These are phyloP conservation scores for Nidularia pulvinata DNA, from an alignment of 768 basidiomycete species.

Conservation along the genomic window DNA sequence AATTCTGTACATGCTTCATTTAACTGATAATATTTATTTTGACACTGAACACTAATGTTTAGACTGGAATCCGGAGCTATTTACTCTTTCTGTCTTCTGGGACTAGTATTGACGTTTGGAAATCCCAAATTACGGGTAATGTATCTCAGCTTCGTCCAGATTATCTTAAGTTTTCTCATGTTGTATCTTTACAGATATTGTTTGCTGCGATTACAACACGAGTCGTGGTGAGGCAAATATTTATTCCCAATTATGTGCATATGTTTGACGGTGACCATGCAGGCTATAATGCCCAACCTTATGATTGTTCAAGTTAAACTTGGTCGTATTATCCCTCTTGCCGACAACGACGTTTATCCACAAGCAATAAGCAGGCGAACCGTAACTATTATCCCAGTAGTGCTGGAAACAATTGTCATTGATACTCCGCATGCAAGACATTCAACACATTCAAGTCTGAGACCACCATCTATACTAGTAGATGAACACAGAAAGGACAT, in stretches of 20 bases:
- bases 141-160: no score
- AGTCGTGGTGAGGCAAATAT: not conserved
- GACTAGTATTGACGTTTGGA: not conserved
- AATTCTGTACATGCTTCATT: no score
- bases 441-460: no score
- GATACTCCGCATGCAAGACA: no score
- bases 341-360: no score
- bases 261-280: no score
- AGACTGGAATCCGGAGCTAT: not conserved
- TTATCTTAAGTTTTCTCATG: conserved; percentile 9
- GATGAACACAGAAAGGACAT: no score
- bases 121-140: not conserved
- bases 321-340: no score
- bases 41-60: not conserved
- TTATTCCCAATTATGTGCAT: not conserved
- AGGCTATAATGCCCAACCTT: conserved; percentile 21
- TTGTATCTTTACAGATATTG: conserved; percentile 14
- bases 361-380: no score
- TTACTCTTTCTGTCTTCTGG: not conserved
- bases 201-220: conserved; percentile 17
- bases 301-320: conserved; percentile 22
- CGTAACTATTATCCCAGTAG: no score
- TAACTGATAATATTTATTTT: not conserved
- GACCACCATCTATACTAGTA: no score
- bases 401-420: no score